A percentile compares a stretch with the other conserved stretches of the same genome.
Evolutionary conservation across 1,284 basidiomycete genomes (phyloP).

Genomic region (Fomitopsis pinicola): DNA sequence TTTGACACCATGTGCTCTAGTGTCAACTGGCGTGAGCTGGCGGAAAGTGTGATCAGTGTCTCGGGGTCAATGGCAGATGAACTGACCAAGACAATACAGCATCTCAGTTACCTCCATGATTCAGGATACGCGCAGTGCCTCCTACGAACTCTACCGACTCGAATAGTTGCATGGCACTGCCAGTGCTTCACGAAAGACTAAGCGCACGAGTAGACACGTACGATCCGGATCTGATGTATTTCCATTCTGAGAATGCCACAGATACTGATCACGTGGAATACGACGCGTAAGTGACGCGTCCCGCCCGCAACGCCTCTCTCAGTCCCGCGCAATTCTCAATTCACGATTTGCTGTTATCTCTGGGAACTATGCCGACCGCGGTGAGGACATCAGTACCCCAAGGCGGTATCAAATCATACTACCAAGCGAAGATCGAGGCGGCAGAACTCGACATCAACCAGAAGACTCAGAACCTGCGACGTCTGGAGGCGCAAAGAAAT

Average conservation of each 20-base stretch:
- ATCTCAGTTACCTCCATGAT: no score
- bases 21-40: no score
- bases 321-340: background rate
- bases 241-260: background rate
- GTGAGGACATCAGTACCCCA: slow-evolving; percentile 44
- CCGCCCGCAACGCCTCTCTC: background rate
- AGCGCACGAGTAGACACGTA: background rate
- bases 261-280: background rate
- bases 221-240: background rate
- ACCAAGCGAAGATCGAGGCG: slow-evolving; percentile 93
- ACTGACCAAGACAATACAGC: no score
- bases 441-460: slow-evolving; percentile 92
- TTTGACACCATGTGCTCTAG: no score
- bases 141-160: no score
- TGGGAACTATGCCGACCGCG: slow-evolving; percentile 44
- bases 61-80: no score
- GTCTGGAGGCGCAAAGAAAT: slow-evolving; percentile 95
- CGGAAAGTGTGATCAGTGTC: no score
- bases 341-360: background rate
- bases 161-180: no score
- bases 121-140: no score
- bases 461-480: slow-evolving; percentile 94
- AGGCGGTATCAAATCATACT: slow-evolving; percentile 82
- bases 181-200: no score
- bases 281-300: slow-evolving; percentile 1